Evolutionary conservation across 257 asterid genomes (phyloP).

Genomic region (Euphrasia confusa): DNA sequence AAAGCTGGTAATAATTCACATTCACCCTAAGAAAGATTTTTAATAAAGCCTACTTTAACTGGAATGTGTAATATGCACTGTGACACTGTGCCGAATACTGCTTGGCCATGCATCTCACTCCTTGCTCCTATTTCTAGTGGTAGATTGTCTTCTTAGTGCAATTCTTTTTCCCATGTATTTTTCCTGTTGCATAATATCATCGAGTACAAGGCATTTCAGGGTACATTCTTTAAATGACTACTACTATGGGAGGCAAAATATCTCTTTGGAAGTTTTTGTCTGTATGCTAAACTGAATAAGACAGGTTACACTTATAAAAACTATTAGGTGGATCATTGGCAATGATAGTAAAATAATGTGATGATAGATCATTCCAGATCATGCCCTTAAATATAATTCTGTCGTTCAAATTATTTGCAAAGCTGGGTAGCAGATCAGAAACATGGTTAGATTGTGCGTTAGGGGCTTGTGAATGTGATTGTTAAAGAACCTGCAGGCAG

Average conservation of each 20-base stretch:
- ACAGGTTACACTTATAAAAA: neutral
- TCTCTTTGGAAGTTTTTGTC: constrained; percentile 1
- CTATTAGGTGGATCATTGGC: neutral
- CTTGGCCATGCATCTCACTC: constrained; percentile 2
- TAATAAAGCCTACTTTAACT: constrained; percentile 13
- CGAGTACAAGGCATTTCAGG: neutral
- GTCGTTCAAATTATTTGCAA: neutral
- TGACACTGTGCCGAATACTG: neutral
- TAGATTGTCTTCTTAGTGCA: constrained; percentile 18
- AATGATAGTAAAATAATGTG: neutral
- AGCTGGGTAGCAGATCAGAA: neutral
- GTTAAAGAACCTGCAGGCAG: too few species aligned
- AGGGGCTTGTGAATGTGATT: too few species aligned
- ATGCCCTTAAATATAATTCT: neutral
- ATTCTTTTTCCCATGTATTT: neutral
- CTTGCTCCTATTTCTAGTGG: constrained; percentile 8
- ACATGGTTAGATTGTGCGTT: too few species aligned
- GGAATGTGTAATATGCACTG: constrained; percentile 3
- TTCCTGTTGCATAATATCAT: constrained; percentile 6
- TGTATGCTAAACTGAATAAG: constrained; percentile 2
- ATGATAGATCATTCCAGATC: neutral
- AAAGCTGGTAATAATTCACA: constrained; percentile 68
- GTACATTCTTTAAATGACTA: constrained; percentile 2
- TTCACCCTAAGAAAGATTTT: neutral
- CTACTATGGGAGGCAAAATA: neutral